These are phyloP conservation scores for Pachyrhizus erosus DNA, from an alignment of 306 rosid species.

Conservation along the genomic window DNA sequence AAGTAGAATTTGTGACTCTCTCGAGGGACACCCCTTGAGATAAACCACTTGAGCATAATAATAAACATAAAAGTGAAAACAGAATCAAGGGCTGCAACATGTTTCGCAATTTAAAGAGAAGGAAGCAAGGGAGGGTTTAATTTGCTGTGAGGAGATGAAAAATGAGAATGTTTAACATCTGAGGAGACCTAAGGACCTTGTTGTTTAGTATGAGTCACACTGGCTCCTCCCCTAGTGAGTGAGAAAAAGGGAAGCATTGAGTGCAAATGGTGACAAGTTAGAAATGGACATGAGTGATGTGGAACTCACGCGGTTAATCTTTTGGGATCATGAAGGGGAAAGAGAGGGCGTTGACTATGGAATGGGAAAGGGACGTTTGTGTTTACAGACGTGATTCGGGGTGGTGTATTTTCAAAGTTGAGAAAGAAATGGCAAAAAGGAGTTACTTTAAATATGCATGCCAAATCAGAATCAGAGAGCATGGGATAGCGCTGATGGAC, in stretches of 20 bases:
- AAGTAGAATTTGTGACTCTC: conserved; percentile 58
- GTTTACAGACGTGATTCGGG: conserved; percentile 45
- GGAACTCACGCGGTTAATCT: conserved; percentile 22
- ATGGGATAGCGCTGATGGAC: not conserved
- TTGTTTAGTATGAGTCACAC: not conserved
- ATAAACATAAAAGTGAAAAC: not conserved
- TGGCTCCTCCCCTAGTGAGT: not conserved
- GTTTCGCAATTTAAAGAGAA: not conserved
- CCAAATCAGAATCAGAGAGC: not conserved
- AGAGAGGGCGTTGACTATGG: not conserved
- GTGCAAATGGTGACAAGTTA: conserved; percentile 31
- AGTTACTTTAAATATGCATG: not conserved
- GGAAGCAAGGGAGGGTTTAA: not conserved
- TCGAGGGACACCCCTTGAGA: conserved; percentile 23
- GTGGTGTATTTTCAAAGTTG: conserved; percentile 30
- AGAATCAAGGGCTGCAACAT: conserved; percentile 44
- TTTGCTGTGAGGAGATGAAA: not conserved
- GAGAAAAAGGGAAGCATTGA: not conserved
- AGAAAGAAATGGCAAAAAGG: not conserved
- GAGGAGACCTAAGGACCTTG: not conserved
- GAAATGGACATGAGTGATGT: not conserved
- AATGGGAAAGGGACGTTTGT: conserved; percentile 20
- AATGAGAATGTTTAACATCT: not conserved
- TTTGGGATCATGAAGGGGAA: too few relatives aligned
- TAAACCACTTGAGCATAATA: conserved; percentile 13